Evolutionary conservation across 345 rosid genomes (phyloP), one percentile per base, ranked within the genome.

Genomic region (Syzygium jambos): DNA sequence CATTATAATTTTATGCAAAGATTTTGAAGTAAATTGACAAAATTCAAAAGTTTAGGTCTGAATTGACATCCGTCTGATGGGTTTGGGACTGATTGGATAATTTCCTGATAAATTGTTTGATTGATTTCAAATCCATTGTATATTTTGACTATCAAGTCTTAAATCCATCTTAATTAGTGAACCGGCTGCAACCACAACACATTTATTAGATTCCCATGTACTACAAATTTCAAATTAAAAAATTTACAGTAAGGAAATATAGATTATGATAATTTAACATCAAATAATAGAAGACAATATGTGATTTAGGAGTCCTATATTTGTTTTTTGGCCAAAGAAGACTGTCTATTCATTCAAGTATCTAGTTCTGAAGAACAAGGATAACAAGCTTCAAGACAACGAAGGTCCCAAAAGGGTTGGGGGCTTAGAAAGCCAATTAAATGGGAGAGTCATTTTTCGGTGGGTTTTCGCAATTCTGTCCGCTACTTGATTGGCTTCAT

Each of bases 21-120:
- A 4, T 14, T n/a, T 13, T 12, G 8, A 17, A 13, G 1, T 0
- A 61, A n/a, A 13, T 61, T 61, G 17, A n/a, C 4, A n/a, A 61
- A 61, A 61, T 61, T 13, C n/a, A 2, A 61, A 0, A 61, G 15
- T 6, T 61, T 61, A 61, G 2, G 0, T 6, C 1, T 6, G 0
- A 61, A 61, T 13, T 14, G 0, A 3, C 5, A n/a, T n/a, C 2
- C 2, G 0, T 6, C 0, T 15, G 6, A 61, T 61, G n/a, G 0
- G 0, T 61, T 61, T 61, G 14, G 30, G 21, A n/a, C 0, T 13
- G 5, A 3, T 61, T 61, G 4, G n/a, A 61, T 0, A n/a, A 61
- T 61, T n/a, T 61, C 2, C 13, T 0, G 0, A 0, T 13, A 61
- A 8, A 61, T n/a, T n/a, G 38, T 17, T 19, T 9, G 29, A n/a